Base-by-base conservation (phyloP, 108 stramenopile species). In the Cylindrotheca fusiformis region DNA sequence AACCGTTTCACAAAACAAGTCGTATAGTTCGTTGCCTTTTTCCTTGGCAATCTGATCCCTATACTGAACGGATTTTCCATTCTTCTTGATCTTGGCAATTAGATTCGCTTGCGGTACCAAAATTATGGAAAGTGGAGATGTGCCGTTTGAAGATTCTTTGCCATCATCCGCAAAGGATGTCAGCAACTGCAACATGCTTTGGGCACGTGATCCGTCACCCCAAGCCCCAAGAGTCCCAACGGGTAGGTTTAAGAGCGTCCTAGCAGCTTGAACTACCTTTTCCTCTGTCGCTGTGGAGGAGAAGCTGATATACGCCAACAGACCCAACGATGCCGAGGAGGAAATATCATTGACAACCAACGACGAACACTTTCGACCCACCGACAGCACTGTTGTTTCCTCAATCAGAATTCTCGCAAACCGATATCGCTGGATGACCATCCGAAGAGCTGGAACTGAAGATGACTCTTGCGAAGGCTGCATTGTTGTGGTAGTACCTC, bases 81-180 rank as follows among this genome's bases (percentile, higher is more conserved):
- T 55, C 27, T 63, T 69, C 53, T 79, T 81, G 53, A 77, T 76
- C 59, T 82, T 87, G 50, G 69, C 65, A 48, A 78, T 87, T 24
- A 87, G 46, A 74, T 84, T 87, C 3, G 86, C 82, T 63, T 87
- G 86, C 5, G 86, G 86, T 0, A 83, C 80, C 17, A 87, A 44
- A 14, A 82, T 41, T 14, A 87, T 26, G 3, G 80, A 79, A 24
- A 75, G 31, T 31, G 44, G 36, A 1, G 47, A 23, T 6, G 32
- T 52, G 24, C 48, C 30, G 19, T 24, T 60, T 49, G 36, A 41
- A 14, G 36, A 41, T 41, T 41, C 36, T 10, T 41, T 41, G 69
- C 24, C 32, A 33, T 22, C 18, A 48, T 41, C 2, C 17, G 45
- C 26, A 46, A 26, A 22, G 4, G 33, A 5, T 32, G 45, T 17